phyloP scores from a whole-genome alignment of 2,329 filamentous ascomycete genomes.

The Hypoxylon sp. region DNA sequence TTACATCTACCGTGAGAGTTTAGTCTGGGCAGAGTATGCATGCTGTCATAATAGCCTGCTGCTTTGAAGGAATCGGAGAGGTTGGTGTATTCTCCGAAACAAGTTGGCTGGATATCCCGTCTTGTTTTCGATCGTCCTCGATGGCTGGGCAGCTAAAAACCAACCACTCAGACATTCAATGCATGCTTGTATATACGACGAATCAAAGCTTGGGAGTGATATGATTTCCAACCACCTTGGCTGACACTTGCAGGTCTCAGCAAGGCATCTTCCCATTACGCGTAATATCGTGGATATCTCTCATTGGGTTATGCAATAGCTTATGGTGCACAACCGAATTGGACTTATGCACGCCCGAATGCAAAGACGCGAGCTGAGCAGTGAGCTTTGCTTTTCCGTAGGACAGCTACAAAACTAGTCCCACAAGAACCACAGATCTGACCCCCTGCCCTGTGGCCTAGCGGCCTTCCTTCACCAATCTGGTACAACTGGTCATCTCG shows the following conservation, averaged over 20 bases:
- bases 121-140: slow-evolving; percentile 23
- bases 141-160: slow-evolving; percentile 38
- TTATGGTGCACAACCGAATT: slow-evolving; percentile 40
- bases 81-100: slow-evolving; percentile 37
- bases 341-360: slow-evolving; percentile 50
- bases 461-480: slow-evolving; percentile 21
- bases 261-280: slow-evolving; percentile 46
- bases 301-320: slow-evolving; percentile 49
- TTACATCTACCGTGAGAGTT: slow-evolving; percentile 26
- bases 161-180: slow-evolving; percentile 36
- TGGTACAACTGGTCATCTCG: slow-evolving; percentile 27
- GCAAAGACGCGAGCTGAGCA: slow-evolving; percentile 46
- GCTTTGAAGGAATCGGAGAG: slow-evolving; percentile 35
- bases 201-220: slow-evolving; percentile 35
- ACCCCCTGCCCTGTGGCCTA: slow-evolving; percentile 16
- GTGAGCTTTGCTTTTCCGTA: slow-evolving; percentile 42
- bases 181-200: slow-evolving; percentile 30
- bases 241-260: slow-evolving; percentile 44
- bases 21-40: neutral
- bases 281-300: slow-evolving; percentile 50
- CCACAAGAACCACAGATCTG: slow-evolving; percentile 31
- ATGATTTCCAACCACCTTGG: slow-evolving; percentile 43
- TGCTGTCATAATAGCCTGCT: slow-evolving; percentile 17
- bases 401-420: slow-evolving; percentile 27
- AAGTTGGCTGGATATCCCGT: slow-evolving; percentile 14